A percentile compares a stretch with the other conserved stretches of the same genome.
phyloP scores from a whole-genome alignment of 2,329 filamentous ascomycete genomes.

The Fusarium chaquense region DNA sequence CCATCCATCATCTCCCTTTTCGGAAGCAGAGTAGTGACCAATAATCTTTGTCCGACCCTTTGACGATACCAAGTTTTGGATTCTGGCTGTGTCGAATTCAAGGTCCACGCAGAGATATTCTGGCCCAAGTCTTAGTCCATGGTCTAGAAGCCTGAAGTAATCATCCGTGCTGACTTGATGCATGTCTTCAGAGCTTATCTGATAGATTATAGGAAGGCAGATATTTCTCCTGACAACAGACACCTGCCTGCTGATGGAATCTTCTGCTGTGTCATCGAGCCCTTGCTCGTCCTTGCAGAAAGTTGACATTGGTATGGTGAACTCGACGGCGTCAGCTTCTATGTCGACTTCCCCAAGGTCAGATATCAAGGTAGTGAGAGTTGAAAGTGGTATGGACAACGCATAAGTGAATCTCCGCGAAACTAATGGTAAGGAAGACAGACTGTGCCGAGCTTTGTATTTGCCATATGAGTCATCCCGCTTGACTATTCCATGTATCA shows the following conservation, averaged over 20 bases:
- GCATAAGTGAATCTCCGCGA: not conserved
- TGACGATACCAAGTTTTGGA: not conserved
- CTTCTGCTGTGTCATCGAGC: rapidly evolving
- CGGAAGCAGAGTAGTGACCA: not conserved
- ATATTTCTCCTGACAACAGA: not conserved
- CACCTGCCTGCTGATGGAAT: not conserved
- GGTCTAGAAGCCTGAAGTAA: not conserved
- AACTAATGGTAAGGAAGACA: not conserved
- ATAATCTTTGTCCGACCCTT: not conserved
- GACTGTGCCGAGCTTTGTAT: constrained; percentile 3
- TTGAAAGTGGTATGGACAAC: not conserved
- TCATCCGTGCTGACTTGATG: rapidly evolving
- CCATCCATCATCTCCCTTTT: not conserved
- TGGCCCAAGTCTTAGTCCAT: not conserved
- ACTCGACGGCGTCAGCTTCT: constrained; percentile 4
- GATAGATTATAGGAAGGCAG: not conserved
- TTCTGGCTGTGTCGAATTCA: not conserved
- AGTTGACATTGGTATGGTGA: not conserved
- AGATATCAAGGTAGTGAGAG: not conserved
- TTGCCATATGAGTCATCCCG: not conserved
- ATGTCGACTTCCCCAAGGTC: not conserved
- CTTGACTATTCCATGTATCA: constrained; percentile 1
- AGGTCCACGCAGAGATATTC: constrained; percentile 16
- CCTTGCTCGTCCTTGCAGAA: rapidly evolving
- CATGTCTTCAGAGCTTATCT: rapidly evolving